These are phyloP conservation scores for Camptophora hylomeconis DNA, from an alignment of 2,329 filamentous ascomycete genomes.

Conservation along the genomic window DNA sequence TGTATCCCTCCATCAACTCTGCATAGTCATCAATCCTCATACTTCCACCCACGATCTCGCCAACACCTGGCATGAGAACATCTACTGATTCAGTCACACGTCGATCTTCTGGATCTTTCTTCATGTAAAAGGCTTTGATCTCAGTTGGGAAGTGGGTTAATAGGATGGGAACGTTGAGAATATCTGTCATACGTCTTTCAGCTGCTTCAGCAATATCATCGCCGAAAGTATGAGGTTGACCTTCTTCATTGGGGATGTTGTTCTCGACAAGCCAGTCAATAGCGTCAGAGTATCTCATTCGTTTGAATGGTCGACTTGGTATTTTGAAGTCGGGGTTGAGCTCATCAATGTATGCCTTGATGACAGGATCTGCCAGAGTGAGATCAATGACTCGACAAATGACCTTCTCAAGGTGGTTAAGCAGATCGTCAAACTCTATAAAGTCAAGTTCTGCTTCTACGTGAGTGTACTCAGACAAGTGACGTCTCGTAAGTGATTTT, in stretches of 20 bases:
- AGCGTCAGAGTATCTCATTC: constrained; percentile 89
- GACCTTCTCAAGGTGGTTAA: constrained; percentile 73
- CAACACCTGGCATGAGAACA: constrained; percentile 77
- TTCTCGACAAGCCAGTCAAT: constrained; percentile 88
- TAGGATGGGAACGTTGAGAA: constrained; percentile 89
- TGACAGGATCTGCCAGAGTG: constrained; percentile 58
- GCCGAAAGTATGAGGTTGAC: constrained; percentile 72
- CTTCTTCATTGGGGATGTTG: constrained; percentile 47
- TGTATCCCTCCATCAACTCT: constrained; percentile 77
- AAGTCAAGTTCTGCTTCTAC: constrained; percentile 94
- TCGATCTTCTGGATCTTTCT: constrained; percentile 63
- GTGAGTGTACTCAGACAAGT: constrained; percentile 93
- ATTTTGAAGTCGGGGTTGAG: constrained; percentile 84
- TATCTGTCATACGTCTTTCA: constrained; percentile 92
- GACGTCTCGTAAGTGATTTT: constrained; percentile 85
- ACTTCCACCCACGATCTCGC: constrained; percentile 89
- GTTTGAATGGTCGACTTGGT: constrained; percentile 74
- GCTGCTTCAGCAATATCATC: constrained; percentile 98
- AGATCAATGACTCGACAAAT: constrained; percentile 77
- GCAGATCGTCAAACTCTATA: constrained; percentile 80
- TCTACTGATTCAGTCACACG: constrained; percentile 92
- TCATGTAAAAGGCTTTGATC: constrained; percentile 99
- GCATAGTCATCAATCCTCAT: constrained; percentile 94
- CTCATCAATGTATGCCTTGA: constrained; percentile 60
- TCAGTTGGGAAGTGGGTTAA: constrained; percentile 92